phyloP scores from a whole-genome alignment of 345 rosid genomes.

The Nephelium lappaceum region DNA sequence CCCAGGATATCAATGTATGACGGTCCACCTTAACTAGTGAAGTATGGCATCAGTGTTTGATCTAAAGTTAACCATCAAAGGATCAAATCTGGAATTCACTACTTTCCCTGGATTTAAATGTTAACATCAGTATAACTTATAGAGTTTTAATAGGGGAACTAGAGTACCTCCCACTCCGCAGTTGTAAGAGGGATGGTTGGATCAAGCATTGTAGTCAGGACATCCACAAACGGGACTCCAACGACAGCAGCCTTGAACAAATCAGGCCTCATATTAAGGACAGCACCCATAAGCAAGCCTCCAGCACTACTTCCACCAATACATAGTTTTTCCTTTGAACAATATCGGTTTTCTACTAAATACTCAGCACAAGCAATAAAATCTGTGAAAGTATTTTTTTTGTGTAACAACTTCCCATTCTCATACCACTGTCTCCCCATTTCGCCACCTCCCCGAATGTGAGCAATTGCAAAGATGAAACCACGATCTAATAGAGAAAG shows the following conservation, averaged over 20 bases:
- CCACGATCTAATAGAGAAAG: constrained; percentile 91
- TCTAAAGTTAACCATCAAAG: too few relatives aligned
- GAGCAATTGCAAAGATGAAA: constrained; percentile 81
- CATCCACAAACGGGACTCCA: constrained; percentile 97
- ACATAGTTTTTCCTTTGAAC: constrained; percentile 80
- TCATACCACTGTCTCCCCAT: constrained; percentile 99
- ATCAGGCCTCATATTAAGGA: constrained; percentile 97
- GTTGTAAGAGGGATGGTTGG: constrained; percentile 96
- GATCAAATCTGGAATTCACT: too few relatives aligned
- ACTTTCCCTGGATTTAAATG: neutral
- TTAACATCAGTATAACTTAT: neutral
- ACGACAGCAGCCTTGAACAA: constrained; percentile 88
- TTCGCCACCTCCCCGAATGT: constrained; percentile 97
- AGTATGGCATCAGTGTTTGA: too few relatives aligned
- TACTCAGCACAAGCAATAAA: constrained; percentile 82
- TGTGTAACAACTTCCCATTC: constrained; percentile 80
- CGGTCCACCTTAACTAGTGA: too few relatives aligned
- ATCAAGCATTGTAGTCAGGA: constrained; percentile 92
- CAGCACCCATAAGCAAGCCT: constrained; percentile 91
- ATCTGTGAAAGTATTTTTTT: constrained; percentile 89
- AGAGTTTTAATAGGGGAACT: constrained; percentile 2
- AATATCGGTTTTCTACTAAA: constrained; percentile 65
- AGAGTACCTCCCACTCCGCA: constrained; percentile 92
- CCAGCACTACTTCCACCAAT: constrained; percentile 96
- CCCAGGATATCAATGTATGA: too few relatives aligned